Conservation (phyloP, 495 filamentous ascomycete genomes). For the Aspergillus sclerotiicarbonarius region DNA sequence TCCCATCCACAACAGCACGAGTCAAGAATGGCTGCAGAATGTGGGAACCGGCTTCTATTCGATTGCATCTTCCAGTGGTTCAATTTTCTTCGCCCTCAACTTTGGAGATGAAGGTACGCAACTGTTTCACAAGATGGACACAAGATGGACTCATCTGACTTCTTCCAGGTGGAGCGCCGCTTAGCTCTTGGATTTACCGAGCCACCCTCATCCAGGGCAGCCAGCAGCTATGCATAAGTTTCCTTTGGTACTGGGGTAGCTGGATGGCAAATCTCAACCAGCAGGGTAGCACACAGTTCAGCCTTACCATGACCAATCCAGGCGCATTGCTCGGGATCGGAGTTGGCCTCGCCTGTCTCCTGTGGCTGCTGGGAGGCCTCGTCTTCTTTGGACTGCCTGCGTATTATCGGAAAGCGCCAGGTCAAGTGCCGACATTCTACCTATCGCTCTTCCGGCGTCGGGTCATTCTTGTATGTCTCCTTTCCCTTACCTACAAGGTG, state of each 20-base stretch:
- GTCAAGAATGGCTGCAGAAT: conserved; percentile 44
- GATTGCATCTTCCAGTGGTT: conserved; percentile 44
- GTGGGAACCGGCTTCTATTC: conserved; percentile 46
- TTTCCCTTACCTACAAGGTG: neutral
- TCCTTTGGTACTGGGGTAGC: conserved; percentile 51
- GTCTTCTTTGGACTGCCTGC: conserved; percentile 38
- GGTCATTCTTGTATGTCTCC: conserved; percentile 28
- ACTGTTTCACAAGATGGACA: neutral
- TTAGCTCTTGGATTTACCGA: conserved; percentile 48
- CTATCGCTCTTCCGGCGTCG: conserved; percentile 42
- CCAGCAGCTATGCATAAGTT: conserved; percentile 47
- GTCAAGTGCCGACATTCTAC: conserved; percentile 58
- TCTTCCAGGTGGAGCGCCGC: conserved; percentile 31
- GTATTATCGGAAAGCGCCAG: conserved; percentile 57
- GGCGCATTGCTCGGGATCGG: conserved; percentile 2
- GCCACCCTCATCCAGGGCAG: conserved; percentile 49
- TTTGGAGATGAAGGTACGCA: conserved; percentile 43
- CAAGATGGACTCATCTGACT: neutral
- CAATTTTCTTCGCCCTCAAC: conserved; percentile 49
- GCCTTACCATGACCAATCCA: neutral
- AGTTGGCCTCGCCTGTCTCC: conserved; percentile 1
- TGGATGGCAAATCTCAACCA: conserved; percentile 36
- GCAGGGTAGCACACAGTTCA: neutral
- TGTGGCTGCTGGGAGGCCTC: conserved; percentile 4
- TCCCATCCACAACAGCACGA: conserved; percentile 38